Evolutionary conservation across 495 filamentous ascomycete species (phyloP).

Genomic region (Ramalina intermedia): DNA sequence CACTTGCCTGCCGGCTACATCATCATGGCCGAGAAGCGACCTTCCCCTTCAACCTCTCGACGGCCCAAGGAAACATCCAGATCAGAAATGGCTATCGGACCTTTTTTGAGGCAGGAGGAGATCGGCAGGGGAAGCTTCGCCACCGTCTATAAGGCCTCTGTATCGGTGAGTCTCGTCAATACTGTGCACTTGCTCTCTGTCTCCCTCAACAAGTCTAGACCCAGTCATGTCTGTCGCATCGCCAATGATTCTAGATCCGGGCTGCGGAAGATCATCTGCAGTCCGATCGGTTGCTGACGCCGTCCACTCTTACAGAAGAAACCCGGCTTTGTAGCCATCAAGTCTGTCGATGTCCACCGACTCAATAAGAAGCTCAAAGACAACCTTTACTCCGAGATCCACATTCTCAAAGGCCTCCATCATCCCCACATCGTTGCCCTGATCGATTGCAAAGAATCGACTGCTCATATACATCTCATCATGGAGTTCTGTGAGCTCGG

Average conservation of each 20-base stretch:
- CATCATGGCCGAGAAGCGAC: conserved; percentile 27
- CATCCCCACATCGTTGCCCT: conserved; percentile 96
- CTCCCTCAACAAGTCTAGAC: too few species aligned
- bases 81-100: conserved; percentile 55
- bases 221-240: too few species aligned
- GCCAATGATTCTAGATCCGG: too few species aligned
- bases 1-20: conserved; percentile 5
- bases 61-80: conserved; percentile 29
- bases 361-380: conserved; percentile 92
- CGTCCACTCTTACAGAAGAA: conserved; percentile 28
- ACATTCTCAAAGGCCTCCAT: conserved; percentile 79
- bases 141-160: conserved; percentile 74
- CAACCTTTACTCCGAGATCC: conserved; percentile 86
- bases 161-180: conserved; percentile 48
- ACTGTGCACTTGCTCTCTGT: background rate
- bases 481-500: conserved; percentile 98
- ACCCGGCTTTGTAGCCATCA: conserved; percentile 74
- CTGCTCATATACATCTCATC: conserved; percentile 80
- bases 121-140: conserved; percentile 95
- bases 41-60: conserved; percentile 27
- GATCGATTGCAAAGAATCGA: conserved; percentile 78
- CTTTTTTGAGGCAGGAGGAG: conserved; percentile 63
- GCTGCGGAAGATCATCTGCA: too few species aligned
- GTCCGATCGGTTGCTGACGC: background rate
- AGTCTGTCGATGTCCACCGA: conserved; percentile 79